Conservation (phyloP, 1,284 basidiomycete genomes). For the Cutaneotrichosporon mucoides region DNA sequence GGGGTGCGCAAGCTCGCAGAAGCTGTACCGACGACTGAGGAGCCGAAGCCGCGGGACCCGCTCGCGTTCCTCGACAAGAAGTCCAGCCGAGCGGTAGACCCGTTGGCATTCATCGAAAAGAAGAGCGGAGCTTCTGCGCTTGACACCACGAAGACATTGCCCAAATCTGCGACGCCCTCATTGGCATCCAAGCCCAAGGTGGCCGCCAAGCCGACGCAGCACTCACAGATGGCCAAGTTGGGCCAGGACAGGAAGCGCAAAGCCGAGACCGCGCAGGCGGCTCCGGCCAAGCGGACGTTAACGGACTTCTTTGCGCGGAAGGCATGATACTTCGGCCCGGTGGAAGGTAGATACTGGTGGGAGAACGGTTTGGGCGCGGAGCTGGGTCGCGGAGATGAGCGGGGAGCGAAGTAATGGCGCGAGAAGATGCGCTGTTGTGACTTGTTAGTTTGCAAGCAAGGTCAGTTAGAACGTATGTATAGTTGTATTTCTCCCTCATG, state of each 20-base stretch:
- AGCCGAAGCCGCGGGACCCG: background rate
- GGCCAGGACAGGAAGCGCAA: no score
- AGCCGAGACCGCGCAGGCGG: no score
- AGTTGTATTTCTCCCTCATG: no score
- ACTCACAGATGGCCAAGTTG: background rate
- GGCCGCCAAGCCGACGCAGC: background rate
- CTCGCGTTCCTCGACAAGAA: background rate
- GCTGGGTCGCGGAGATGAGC: no score
- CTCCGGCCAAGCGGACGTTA: background rate
- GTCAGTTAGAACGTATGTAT: no score
- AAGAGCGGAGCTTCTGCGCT: background rate
- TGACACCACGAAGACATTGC: no score
- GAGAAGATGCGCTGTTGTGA: no score
- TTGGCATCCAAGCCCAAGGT: background rate
- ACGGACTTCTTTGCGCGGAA: constrained; percentile 3
- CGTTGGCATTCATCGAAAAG: background rate
- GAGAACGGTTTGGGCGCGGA: background rate
- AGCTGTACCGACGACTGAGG: background rate
- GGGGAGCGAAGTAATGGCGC: no score
- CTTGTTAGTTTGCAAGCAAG: no score
- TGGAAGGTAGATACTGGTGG: background rate
- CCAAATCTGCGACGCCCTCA: background rate
- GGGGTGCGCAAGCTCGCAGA: background rate
- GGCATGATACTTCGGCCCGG: no score
- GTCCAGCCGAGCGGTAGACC: background rate